Conservation (phyloP, 768 basidiomycete species). For the Hericium coralloides region DNA sequence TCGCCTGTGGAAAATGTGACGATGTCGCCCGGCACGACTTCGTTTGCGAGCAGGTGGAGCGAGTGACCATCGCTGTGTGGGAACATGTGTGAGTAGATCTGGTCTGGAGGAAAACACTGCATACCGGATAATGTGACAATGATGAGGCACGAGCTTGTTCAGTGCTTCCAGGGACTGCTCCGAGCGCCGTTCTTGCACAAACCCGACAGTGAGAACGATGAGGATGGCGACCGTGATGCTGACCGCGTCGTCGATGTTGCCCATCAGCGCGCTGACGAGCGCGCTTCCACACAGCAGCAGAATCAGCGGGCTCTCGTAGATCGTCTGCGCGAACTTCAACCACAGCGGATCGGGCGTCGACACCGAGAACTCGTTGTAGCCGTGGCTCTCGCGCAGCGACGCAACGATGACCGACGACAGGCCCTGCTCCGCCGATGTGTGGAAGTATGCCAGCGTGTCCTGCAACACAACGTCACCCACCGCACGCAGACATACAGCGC, state of each 20-base stretch:
- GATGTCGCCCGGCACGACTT: conserved; percentile 93
- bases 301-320: conserved; percentile 92
- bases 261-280: conserved; percentile 81
- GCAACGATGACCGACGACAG: conserved; percentile 56
- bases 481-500: background rate
- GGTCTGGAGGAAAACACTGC: background rate
- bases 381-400: conserved; percentile 55
- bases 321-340: conserved; percentile 89
- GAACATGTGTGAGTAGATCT: conserved; percentile 10
- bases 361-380: conserved; percentile 94
- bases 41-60: conserved; percentile 84
- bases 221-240: conserved; percentile 88
- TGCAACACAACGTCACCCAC: conserved; percentile 20
- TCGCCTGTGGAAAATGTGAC: conserved; percentile 87
- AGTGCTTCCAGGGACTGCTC: conserved; percentile 92
- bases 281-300: conserved; percentile 87
- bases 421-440: conserved; percentile 53
- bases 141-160: conserved; percentile 95
- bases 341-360: conserved; percentile 69
- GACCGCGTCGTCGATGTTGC: conserved; percentile 91
- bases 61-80: conserved; percentile 45
- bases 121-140: conserved; percentile 77
- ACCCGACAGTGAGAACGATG: conserved; percentile 94
- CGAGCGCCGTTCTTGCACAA: conserved; percentile 90
- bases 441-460: conserved; percentile 70